Evolutionary conservation across 139 green algal genomes (phyloP).

Genomic region (Coccomyxa sp.): DNA sequence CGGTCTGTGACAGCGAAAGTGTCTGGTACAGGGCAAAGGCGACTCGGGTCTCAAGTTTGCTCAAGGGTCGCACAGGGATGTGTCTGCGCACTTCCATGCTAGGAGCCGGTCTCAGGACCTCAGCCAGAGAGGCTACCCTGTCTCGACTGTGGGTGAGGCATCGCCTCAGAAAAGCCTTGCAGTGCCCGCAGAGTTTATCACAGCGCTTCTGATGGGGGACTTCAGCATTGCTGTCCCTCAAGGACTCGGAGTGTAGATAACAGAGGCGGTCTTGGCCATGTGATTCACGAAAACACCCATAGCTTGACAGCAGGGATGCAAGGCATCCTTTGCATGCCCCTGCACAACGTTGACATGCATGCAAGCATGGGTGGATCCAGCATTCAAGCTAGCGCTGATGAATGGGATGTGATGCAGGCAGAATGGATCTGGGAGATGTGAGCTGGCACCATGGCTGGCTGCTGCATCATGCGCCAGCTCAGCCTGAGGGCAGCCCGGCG

Average conservation of each 20-base stretch:
- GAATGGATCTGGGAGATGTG: slow-evolving; percentile 52
- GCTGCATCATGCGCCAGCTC: slow-evolving; percentile 48
- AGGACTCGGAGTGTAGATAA: too few species aligned
- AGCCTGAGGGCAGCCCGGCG: slow-evolving; percentile 30
- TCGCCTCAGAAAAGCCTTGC: neutral
- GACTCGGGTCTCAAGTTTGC: neutral
- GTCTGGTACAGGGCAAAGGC: neutral
- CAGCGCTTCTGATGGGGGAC: neutral
- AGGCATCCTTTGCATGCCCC: too few species aligned
- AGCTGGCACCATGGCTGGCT: slow-evolving; percentile 60
- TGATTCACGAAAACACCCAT: too few species aligned
- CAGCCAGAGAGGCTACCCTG: neutral
- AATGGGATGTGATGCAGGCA: slow-evolving; percentile 26
- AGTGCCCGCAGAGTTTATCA: neutral
- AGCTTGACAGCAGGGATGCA: too few species aligned
- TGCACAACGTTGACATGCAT: too few species aligned
- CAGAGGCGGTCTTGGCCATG: too few species aligned
- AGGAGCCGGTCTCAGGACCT: neutral
- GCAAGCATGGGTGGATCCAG: too few species aligned
- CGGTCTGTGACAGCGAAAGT: neutral
- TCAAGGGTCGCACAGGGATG: neutral
- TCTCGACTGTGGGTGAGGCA: neutral
- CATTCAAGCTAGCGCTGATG: neutral
- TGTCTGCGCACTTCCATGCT: neutral
- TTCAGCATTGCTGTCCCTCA: neutral